Evolutionary conservation across 352 stramenopile species (phyloP), one percentile per base, ranked within the genome.

Genomic region (Globisporangium apiculatum): DNA sequence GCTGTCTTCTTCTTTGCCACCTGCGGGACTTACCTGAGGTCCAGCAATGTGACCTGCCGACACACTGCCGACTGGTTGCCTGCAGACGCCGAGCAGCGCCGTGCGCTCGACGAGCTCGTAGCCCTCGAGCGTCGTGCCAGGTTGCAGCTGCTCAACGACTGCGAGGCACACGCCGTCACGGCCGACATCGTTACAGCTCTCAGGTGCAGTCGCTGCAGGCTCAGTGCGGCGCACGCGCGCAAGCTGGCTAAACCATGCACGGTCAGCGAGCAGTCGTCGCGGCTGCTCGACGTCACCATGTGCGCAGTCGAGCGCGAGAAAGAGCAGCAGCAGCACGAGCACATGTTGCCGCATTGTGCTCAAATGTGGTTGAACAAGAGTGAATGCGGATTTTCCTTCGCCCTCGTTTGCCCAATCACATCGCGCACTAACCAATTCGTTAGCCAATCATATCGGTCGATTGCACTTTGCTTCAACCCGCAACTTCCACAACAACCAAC

Each of bases 81-180:
- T 77, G 46, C 79, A 91, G 36, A 89, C 71, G 3, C 82, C 82
- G 24, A 91, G 53, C 18, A 88, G 59, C 17, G 67, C 78, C 35
- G 79, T 76, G 24, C 76, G 77, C 64, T 91, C 82, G 41, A 90
- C 69, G 31, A 91, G 56, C 57, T 91, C 79, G 57, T 91, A 91
- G 45, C 81, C 79, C 49, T 78, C 60, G n/a, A 91, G 66, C 8
- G 60, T 62, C 40, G 68, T 45, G 5, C 81, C 81, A 8, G 75
- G 69, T 42, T 37, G 61, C 17, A 82, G 58, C 48, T 54, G 52
- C 40, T 84, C 69, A 11, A 61, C 64, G 42, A 79, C 61, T 1
- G 62, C 58, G 14, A 71, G 61, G 42, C 72, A 83, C 40, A 63
- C 62, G 37, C 61, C 36, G 14, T 49, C 45, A 7, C 56, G 35